A percentile compares a stretch with the other conserved stretches of the same genome.
These are phyloP conservation scores for Camellia granthamiana DNA, from an alignment of 148 eudicot genomes.

Conservation along the genomic window DNA sequence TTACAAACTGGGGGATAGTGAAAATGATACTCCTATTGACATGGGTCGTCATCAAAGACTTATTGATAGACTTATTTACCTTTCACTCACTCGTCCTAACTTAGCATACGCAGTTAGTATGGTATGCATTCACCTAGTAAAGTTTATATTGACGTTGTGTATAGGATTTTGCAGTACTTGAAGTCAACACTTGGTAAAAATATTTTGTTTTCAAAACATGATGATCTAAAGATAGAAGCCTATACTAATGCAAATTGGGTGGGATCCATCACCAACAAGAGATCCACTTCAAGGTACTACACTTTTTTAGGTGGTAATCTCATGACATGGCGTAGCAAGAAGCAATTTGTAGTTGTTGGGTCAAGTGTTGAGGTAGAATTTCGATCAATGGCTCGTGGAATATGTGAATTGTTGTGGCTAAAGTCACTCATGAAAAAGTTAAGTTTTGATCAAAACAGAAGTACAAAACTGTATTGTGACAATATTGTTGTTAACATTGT, in stretches of 20 bases:
- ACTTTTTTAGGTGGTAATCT: too few species aligned
- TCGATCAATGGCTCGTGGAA: too few species aligned
- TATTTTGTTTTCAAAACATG: background rate
- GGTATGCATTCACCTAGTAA: background rate
- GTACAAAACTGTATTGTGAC: background rate
- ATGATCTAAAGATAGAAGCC: background rate
- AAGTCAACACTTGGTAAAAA: background rate
- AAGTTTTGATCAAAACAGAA: too few species aligned
- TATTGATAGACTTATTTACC: background rate
- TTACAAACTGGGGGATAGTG: background rate
- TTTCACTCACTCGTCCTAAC: background rate
- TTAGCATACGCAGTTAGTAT: conserved; percentile 5
- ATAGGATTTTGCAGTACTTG: background rate
- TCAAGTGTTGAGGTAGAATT: too few species aligned
- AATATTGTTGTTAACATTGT: background rate
- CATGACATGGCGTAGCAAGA: too few species aligned
- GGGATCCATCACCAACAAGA: too few species aligned
- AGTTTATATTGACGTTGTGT: background rate
- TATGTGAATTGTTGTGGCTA: background rate
- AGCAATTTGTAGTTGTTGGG: too few species aligned
- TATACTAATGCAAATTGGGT: background rate
- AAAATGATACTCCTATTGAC: background rate
- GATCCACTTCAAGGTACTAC: too few species aligned
- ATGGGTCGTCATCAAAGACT: background rate
- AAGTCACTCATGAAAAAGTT: background rate